Conservation (phyloP, 1,139 yeast genomes). For the Diutina rugosa region DNA sequence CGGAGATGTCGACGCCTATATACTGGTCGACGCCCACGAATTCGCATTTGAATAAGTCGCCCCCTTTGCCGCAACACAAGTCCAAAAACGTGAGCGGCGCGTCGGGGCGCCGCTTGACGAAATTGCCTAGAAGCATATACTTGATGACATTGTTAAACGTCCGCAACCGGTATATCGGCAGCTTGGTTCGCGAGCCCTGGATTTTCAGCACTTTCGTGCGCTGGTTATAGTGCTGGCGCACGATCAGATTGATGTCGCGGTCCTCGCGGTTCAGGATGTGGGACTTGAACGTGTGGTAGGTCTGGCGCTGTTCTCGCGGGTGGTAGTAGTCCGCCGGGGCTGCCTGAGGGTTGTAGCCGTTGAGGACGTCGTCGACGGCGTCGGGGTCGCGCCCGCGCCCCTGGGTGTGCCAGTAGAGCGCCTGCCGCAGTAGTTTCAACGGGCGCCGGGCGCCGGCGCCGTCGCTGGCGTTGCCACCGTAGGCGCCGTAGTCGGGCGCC, state of each 20-base stretch:
- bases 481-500: background rate
- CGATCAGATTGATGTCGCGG: constrained; percentile 42
- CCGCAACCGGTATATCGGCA: constrained; percentile 77
- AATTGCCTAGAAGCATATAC: constrained; percentile 69
- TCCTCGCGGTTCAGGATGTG: constrained; percentile 3
- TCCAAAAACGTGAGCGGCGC: constrained; percentile 42
- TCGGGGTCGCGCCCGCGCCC: background rate
- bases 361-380: background rate
- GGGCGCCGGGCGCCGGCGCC: background rate
- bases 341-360: background rate
- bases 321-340: background rate
- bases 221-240: constrained; percentile 75
- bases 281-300: background rate
- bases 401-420: background rate
- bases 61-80: constrained; percentile 96
- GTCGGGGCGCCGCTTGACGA: constrained; percentile 33
- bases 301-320: background rate
- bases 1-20: constrained; percentile 87
- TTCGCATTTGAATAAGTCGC: constrained; percentile 86
- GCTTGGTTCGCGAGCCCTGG: constrained; percentile 49
- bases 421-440: background rate
- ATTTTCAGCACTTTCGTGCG: constrained; percentile 60
- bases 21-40: constrained; percentile 62
- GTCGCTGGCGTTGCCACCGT: background rate
- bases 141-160: constrained; percentile 89